phyloP scores from a whole-genome alignment of 2,329 filamentous ascomycete genomes.

The Fusarium dlaminii region DNA sequence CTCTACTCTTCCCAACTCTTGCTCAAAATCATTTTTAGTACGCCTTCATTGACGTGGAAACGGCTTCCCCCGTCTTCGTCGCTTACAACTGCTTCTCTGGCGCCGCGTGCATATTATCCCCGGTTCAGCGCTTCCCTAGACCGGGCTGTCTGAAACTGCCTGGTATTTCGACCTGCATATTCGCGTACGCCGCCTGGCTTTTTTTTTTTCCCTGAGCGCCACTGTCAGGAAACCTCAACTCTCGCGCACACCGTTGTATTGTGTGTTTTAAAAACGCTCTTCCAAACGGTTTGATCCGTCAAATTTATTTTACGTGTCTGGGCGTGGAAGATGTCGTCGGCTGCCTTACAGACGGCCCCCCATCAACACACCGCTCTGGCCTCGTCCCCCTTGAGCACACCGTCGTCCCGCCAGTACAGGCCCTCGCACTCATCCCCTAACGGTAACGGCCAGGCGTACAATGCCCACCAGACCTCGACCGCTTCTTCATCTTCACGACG shows the following conservation, averaged over 20 bases:
- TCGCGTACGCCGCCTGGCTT: conserved; percentile 35
- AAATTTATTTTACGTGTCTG: conserved; percentile 35
- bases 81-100: conserved; percentile 23
- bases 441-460: conserved; percentile 64
- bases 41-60: conserved; percentile 29
- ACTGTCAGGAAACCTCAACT: conserved; percentile 23
- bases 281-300: conserved; percentile 13
- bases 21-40: conserved; percentile 45
- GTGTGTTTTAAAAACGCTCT: conserved; percentile 7
- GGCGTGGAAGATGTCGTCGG: conserved; percentile 57
- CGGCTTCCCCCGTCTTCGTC: conserved; percentile 25
- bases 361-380: conserved; percentile 63
- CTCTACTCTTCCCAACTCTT: conserved; percentile 28
- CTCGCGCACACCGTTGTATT: conserved; percentile 18
- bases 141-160: conserved; percentile 40
- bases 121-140: conserved; percentile 34
- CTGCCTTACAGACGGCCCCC: conserved; percentile 69
- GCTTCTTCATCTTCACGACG: conserved; percentile 64
- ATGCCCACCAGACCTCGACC: conserved; percentile 60
- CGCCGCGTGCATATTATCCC: conserved; percentile 36
- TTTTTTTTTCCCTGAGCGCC: conserved; percentile 36
- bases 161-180: conserved; percentile 45
- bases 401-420: conserved; percentile 62
- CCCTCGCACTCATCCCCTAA: conserved; percentile 61
- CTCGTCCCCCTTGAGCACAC: conserved; percentile 59